Base-by-base conservation (phyloP, 345 rosid genomes). In the Hevea brasiliensis region DNA sequence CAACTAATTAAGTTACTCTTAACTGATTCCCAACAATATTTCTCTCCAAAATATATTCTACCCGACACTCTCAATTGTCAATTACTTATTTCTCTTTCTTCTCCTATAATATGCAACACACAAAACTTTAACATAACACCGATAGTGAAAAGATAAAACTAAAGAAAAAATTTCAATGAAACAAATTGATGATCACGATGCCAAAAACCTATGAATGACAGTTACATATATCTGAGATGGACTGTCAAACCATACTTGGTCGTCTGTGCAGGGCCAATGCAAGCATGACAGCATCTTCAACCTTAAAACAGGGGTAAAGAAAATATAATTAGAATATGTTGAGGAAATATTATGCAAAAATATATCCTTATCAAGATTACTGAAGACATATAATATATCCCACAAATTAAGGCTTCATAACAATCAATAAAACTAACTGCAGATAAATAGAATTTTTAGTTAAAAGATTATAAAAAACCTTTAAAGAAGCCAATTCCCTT, bases 251-350 rank as follows among this genome's bases (percentile, higher is more conserved):
- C 72, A 81, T 72, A 82, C 85, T 83, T 53, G 93, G 85, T 66
- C 88, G 81, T 79, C 89, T 90, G 60, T 77, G 81, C 70, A 71
- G 90, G 3, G 89, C 85, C 68, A 91, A 74, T 70, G 93, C 92
- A 73, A 91, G 93, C 40, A 85, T 77, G 65, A 93, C 90, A 7
- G 99, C 97, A 75, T 96, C 97, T 77, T 93, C 99, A 76, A 96
- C 90, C 98, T 96, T 79, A 54, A 80, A 72, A 54, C 48, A 70
- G 58, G 29, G 53, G 20, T 63, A 61, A 61, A 8, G 6, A 12
- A 68, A 51, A 65, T 71, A 70, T 3, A 48, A 72, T 60, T 12
- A 53, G 12, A 57, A 56, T 12, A 18, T 23, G 32, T 18, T 44
- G 13, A 9, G 6, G 24, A 63, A 68, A 44, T 50, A 12, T 61